Conservation (phyloP, 108 stramenopile species). For the Mediolabrus comicus region DNA sequence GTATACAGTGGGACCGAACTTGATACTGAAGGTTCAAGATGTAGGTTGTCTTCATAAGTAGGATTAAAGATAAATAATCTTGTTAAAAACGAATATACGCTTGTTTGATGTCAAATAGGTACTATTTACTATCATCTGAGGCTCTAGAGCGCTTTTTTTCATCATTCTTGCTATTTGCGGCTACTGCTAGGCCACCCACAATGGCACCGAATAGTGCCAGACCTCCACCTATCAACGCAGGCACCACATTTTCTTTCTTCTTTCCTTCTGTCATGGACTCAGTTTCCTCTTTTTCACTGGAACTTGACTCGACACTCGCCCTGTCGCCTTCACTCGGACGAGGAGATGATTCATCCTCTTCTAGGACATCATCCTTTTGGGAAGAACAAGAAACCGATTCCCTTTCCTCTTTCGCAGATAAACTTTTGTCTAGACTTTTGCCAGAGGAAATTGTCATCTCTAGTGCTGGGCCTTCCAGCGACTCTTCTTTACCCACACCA, state of each 20-base stretch:
- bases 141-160: not conserved
- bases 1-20: no score
- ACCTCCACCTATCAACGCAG: not conserved
- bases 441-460: not conserved
- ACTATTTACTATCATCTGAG: not conserved
- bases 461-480: not conserved
- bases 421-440: not conserved
- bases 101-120: not conserved
- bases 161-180: conserved; percentile 9
- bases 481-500: not conserved
- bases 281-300: not conserved
- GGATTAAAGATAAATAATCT: no score
- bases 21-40: no score
- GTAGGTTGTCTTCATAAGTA: no score
- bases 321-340: not conserved
- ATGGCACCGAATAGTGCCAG: no score
- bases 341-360: not conserved
- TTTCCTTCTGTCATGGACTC: not conserved
- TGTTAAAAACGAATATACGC: no score
- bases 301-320: not conserved
- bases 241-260: conserved; percentile 1
- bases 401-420: not conserved
- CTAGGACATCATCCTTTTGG: not conserved
- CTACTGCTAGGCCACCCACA: conserved; percentile 13
- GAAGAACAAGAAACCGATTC: not conserved